Evolutionary conservation across 2,329 filamentous ascomycete species (phyloP), one percentile per base, ranked within the genome.

Genomic region (Ilyonectria mors-panacis): DNA sequence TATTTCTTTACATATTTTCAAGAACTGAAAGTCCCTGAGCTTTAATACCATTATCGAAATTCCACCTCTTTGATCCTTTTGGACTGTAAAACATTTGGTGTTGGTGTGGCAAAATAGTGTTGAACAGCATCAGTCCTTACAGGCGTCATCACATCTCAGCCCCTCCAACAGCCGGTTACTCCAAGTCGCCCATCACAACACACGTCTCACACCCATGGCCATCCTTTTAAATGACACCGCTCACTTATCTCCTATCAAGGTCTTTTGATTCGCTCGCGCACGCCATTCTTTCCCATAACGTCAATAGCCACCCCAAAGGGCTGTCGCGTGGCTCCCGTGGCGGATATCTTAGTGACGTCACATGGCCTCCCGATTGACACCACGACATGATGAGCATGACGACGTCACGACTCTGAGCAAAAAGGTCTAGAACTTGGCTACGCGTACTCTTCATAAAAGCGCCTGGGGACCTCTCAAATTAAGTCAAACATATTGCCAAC

Each of bases 381-480:
- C 45, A 63, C 42, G 53, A 58, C 69, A 65, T 45, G 37, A 69
- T 59, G 66, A 69, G 69, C 72, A 75, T 76, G 72, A 76, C 74
- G 73, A 76, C 74, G 74, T 76, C 74, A 76, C 74, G 73, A 71
- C 65, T 70, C 55, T 48, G 37, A 23, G 33, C 4, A 48, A 66
- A 65, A 47, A 48, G 6, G 37, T 7, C 4, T 21, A 53, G 12
- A 30, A 39, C n/a, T 17, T 30, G 51, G 35, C 19, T 37, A 19
- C 10, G 26, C n/a, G 6, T 23, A 23, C 35, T n/a, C 39, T 10
- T 33, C 35, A 57, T 57, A 67, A 68, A 59, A 47, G 21, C n/a
- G 48, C 8, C 28, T 37, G 30, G 28, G 30, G n/a, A 21, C 50
- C 10, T 53, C n/a, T n/a, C 15, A 53, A 15, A 15, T n/a, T 35